These are phyloP conservation scores for Kondoa malvinella DNA, from an alignment of 768 basidiomycete species.

Conservation along the genomic window DNA sequence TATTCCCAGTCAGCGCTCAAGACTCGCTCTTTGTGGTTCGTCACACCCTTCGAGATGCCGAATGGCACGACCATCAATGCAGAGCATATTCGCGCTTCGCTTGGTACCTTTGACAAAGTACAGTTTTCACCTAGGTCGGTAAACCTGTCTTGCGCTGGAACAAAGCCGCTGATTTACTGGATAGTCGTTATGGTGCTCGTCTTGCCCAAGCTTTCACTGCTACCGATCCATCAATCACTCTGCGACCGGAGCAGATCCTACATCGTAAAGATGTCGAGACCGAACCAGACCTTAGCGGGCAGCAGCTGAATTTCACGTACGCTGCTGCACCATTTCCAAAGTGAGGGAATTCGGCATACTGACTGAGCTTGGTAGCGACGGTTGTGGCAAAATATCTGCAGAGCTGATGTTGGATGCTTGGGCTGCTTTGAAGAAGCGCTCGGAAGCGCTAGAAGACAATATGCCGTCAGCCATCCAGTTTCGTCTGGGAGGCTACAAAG, in stretches of 20 bases:
- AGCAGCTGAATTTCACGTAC: conserved; percentile 13
- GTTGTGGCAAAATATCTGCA: neutral
- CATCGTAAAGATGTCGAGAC: conserved; percentile 1
- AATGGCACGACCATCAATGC: conserved; percentile 34
- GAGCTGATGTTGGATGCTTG: neutral
- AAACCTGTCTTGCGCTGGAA: too few relatives aligned
- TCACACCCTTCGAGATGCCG: conserved; percentile 40
- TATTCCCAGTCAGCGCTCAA: conserved; percentile 62
- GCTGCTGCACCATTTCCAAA: neutral
- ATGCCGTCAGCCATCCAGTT: conserved; percentile 45
- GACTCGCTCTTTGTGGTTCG: conserved; percentile 50
- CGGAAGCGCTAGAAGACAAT: neutral
- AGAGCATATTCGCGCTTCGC: conserved; percentile 39
- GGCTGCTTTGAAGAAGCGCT: neutral
- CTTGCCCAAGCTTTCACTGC: conserved; percentile 59
- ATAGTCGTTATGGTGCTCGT: conserved; percentile 51
- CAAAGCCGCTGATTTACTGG: too few relatives aligned
- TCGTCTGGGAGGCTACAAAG: conserved; percentile 67
- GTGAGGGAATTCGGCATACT: too few relatives aligned
- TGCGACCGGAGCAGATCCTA: neutral
- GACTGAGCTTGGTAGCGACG: too few relatives aligned
- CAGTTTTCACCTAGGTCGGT: conserved; percentile 41
- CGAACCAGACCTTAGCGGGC: conserved; percentile 1
- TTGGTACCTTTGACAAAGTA: conserved; percentile 44
- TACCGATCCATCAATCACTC: conserved; percentile 40